Conservation (phyloP, 768 basidiomycete species). For the Mrakia gelida region DNA sequence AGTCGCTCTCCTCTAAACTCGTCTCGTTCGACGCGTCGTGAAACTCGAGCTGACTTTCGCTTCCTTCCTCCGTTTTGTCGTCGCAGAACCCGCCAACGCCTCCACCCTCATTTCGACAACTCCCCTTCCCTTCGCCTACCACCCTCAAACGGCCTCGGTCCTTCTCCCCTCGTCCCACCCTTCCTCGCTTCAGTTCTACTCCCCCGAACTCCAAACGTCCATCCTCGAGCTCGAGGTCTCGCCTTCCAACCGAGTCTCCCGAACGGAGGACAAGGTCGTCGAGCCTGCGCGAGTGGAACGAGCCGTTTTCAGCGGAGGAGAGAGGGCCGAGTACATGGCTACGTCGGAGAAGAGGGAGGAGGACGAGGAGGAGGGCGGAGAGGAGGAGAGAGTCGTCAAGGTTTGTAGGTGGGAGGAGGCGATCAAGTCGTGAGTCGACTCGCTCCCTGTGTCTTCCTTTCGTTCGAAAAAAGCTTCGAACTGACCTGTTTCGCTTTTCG, state of each 20-base stretch:
- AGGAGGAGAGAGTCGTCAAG: conserved; percentile 65
- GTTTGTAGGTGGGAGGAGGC: conserved; percentile 74
- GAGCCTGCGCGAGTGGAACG: conserved; percentile 72
- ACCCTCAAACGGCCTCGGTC: conserved; percentile 66
- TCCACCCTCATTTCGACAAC: conserved; percentile 15
- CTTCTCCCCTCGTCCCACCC: conserved; percentile 91
- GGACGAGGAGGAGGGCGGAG: conserved; percentile 63
- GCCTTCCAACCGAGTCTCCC: conserved; percentile 84
- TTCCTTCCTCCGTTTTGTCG: background rate
- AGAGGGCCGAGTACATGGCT: conserved; percentile 79
- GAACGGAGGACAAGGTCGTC: conserved; percentile 65
- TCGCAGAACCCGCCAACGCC: conserved; percentile 35
- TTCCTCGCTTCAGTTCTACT: conserved; percentile 88
- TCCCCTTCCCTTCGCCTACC: conserved; percentile 68
- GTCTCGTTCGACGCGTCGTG: conserved; percentile 39
- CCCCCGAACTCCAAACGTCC: conserved; percentile 63
- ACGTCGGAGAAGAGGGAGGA: conserved; percentile 73
- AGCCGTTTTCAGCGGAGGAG: conserved; percentile 52
- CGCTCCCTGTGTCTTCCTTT: background rate
- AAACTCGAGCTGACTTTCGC: background rate
- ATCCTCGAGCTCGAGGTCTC: conserved; percentile 85
- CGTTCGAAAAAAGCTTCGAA: too few relatives aligned
- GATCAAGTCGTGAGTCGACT: conserved; percentile 51
- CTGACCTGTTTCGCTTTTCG: background rate
- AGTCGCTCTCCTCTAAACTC: background rate